These are phyloP conservation scores for Daedaleopsis sinensis DNA, from an alignment of 768 basidiomycete genomes.

Conservation along the genomic window DNA sequence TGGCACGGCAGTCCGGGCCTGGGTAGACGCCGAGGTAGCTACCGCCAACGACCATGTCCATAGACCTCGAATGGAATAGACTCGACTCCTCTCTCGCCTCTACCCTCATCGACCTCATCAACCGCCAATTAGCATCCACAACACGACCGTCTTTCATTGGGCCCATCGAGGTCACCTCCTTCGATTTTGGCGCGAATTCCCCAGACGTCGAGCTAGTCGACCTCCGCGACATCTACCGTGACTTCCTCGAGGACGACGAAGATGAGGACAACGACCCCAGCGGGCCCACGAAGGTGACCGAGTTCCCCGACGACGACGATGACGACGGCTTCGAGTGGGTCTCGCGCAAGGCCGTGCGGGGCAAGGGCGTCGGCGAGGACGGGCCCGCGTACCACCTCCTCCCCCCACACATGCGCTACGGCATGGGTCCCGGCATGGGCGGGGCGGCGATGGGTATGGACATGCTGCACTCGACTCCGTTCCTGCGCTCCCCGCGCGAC, in stretches of 20 bases:
- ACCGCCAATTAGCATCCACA: slow-evolving; percentile 71
- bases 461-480: slow-evolving; percentile 58
- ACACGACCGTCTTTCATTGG: slow-evolving; percentile 93
- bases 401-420: slow-evolving; percentile 74
- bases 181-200: slow-evolving; percentile 82
- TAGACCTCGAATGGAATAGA: slow-evolving; percentile 92
- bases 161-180: slow-evolving; percentile 80
- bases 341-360: slow-evolving; percentile 57
- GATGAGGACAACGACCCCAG: slow-evolving; percentile 40
- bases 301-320: slow-evolving; percentile 18
- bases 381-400: slow-evolving; percentile 68
- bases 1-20: not conserved
- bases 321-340: slow-evolving; percentile 89
- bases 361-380: slow-evolving; percentile 52
- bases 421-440: slow-evolving; percentile 48
- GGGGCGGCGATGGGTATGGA: slow-evolving; percentile 38
- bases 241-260: slow-evolving; percentile 82
- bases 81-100: slow-evolving; percentile 74
- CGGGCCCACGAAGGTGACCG: slow-evolving; percentile 21
- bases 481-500: slow-evolving; percentile 47
- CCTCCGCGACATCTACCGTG: slow-evolving; percentile 90
- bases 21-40: not conserved
- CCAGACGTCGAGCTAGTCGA: slow-evolving; percentile 93
- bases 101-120: slow-evolving; percentile 73
- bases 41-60: slow-evolving; percentile 62